phyloP scores from a whole-genome alignment of 106 monocot genomes.

The Dioscorea dumetorum region DNA sequence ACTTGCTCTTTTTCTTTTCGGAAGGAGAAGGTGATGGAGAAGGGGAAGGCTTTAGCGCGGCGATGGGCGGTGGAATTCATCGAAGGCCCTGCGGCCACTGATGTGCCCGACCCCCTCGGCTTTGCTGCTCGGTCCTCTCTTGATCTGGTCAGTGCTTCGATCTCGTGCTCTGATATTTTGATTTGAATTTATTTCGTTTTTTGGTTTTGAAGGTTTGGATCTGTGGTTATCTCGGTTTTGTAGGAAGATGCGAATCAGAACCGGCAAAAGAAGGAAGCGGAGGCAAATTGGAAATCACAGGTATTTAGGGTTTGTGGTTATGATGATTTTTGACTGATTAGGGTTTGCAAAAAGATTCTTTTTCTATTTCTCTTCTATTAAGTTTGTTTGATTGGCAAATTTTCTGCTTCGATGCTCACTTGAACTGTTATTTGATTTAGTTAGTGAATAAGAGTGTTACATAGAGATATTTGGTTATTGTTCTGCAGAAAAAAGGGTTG shows the following conservation, averaged over 20 bases:
- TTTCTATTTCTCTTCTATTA: background rate
- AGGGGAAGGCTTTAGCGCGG: slow-evolving; percentile 81
- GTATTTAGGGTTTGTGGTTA: slow-evolving; percentile 15
- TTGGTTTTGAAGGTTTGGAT: background rate
- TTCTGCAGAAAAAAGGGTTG: background rate
- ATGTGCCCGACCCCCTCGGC: slow-evolving; percentile 77
- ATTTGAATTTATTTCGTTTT: slow-evolving; percentile 1
- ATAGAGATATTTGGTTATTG: background rate
- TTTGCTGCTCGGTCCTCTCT: slow-evolving; percentile 40
- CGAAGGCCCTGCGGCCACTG: slow-evolving; percentile 29
- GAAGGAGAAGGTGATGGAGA: slow-evolving; percentile 42
- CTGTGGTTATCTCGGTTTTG: background rate
- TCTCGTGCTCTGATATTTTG: background rate
- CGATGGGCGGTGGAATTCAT: slow-evolving; percentile 85
- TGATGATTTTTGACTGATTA: background rate
- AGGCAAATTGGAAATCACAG: slow-evolving; percentile 90
- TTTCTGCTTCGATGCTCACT: background rate
- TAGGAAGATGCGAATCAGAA: slow-evolving; percentile 57
- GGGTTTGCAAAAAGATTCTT: background rate
- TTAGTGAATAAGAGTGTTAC: background rate
- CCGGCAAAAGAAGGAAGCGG: slow-evolving; percentile 88
- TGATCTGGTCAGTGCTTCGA: background rate
- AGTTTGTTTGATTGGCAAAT: background rate
- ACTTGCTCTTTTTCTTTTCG: background rate
- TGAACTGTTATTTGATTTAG: background rate